Evolutionary conservation across 1,139 yeast species (phyloP).

Genomic region (Diutina scorzettiae): DNA sequence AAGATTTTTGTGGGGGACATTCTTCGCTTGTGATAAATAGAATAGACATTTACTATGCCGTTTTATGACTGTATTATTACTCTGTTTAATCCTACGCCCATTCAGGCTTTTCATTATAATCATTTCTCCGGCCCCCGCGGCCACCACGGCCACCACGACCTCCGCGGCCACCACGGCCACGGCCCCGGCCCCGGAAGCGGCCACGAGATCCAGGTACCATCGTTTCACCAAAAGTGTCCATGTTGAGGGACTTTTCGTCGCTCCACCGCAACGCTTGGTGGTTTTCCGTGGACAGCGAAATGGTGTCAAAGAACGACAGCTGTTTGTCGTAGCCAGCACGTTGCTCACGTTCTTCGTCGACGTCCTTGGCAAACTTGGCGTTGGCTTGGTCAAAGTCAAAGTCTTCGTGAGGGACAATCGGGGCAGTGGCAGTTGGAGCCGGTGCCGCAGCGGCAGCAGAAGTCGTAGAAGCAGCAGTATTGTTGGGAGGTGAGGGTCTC

Average conservation of each 20-base stretch:
- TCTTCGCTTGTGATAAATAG: no score
- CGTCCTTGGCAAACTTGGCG: slow-evolving; percentile 40
- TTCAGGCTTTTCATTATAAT: slow-evolving; percentile 15
- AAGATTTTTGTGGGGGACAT: slow-evolving; percentile 22
- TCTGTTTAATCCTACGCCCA: slow-evolving; percentile 9
- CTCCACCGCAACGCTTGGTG: slow-evolving; percentile 6
- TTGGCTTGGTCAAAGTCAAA: slow-evolving; percentile 58
- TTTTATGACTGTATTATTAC: no score
- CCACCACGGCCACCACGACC: slow-evolving; percentile 17
- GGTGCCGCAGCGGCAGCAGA: slow-evolving; percentile 1
- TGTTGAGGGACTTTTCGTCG: slow-evolving; percentile 21
- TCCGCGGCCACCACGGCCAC: slow-evolving; percentile 19
- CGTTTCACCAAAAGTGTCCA: slow-evolving; percentile 59
- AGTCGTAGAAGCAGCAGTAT: background rate
- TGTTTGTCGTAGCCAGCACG: slow-evolving; percentile 16
- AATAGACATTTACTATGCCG: no score
- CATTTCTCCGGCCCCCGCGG: slow-evolving; percentile 20
- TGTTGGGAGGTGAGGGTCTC: slow-evolving; percentile 2
- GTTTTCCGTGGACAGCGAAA: slow-evolving; percentile 34
- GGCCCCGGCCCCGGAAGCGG: slow-evolving; percentile 21
- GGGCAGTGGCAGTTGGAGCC: background rate
- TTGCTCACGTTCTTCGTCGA: slow-evolving; percentile 9
- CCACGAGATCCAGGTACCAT: slow-evolving; percentile 19
- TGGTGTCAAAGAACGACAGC: slow-evolving; percentile 71
- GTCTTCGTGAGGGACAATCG: slow-evolving; percentile 10